Percentiles rank a stretch among this genome's conserved stretches.
Conservation (phyloP, 1,139 yeast species). For the Yamadazyma trypodendri region DNA sequence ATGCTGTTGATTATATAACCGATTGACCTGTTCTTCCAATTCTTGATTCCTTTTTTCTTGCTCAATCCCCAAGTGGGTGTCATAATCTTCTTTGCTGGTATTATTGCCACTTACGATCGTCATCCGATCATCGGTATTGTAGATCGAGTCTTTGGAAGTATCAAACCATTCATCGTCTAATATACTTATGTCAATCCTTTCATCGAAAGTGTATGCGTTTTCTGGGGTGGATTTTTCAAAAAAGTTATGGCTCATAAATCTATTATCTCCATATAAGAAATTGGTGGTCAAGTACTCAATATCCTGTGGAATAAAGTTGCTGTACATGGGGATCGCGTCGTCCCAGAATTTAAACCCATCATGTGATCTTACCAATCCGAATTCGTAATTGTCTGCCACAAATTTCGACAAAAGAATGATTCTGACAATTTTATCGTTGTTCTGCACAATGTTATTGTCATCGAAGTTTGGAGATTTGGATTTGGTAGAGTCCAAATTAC, state of each 20-base stretch:
- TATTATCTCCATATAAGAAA: slow-evolving; percentile 40
- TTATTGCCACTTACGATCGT: slow-evolving; percentile 7
- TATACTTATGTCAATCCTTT: slow-evolving; percentile 8
- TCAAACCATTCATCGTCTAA: slow-evolving; percentile 30
- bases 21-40: slow-evolving; percentile 20
- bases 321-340: slow-evolving; percentile 22
- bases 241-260: slow-evolving; percentile 45
- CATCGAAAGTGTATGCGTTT: slow-evolving; percentile 10
- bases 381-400: slow-evolving; percentile 51
- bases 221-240: slow-evolving; percentile 24
- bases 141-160: slow-evolving; percentile 18
- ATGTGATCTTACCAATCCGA: slow-evolving; percentile 49
- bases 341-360: slow-evolving; percentile 44
- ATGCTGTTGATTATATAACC: slow-evolving; percentile 17
- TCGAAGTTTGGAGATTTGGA: slow-evolving; percentile 12
- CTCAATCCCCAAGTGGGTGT: slow-evolving; percentile 9
- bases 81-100: slow-evolving; percentile 10
- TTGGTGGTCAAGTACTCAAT: slow-evolving; percentile 23
- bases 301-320: slow-evolving; percentile 12
- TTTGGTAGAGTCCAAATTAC: slow-evolving; percentile 15
- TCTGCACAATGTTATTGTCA: slow-evolving; percentile 15
- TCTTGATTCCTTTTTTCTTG: slow-evolving; percentile 15
- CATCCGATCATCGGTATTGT: slow-evolving; percentile 6
- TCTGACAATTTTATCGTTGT: slow-evolving; percentile 41
- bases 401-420: slow-evolving; percentile 49